A percentile compares a stretch with the other conserved stretches of the same genome.
phyloP scores from a whole-genome alignment of 2,329 filamentous ascomycete species.

The Venturiaceae sp. region DNA sequence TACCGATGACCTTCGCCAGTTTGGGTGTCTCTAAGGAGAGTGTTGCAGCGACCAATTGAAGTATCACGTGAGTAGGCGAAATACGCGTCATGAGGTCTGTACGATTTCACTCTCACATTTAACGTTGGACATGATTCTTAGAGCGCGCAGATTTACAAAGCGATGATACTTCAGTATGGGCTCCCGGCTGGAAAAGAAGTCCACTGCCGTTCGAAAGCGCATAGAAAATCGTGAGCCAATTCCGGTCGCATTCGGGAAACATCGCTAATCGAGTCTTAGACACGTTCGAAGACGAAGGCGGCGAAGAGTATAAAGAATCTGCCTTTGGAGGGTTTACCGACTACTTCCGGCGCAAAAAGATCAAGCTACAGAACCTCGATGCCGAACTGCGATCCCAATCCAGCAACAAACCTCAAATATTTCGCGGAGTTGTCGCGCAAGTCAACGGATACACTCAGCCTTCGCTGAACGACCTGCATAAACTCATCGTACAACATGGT shows the following conservation, averaged over 20 bases:
- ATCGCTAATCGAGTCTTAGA: slow-evolving; percentile 27
- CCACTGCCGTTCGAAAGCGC: slow-evolving; percentile 49
- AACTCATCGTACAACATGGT: slow-evolving; percentile 82
- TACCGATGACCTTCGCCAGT: no score
- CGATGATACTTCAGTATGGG: slow-evolving; percentile 36
- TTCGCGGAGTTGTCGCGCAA: slow-evolving; percentile 82
- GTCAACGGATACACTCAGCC: slow-evolving; percentile 96
- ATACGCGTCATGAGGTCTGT: background rate
- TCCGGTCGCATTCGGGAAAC: slow-evolving; percentile 1
- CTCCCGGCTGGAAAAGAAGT: slow-evolving; percentile 51
- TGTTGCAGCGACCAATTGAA: no score
- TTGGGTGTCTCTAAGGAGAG: no score
- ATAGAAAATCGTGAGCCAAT: slow-evolving; percentile 44
- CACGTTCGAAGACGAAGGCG: slow-evolving; percentile 68
- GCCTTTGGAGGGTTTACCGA: slow-evolving; percentile 83
- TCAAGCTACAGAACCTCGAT: slow-evolving; percentile 94
- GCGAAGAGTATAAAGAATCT: slow-evolving; percentile 84
- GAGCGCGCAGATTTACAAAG: background rate
- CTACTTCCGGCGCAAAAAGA: slow-evolving; percentile 91
- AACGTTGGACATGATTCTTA: background rate
- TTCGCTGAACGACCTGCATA: slow-evolving; percentile 79
- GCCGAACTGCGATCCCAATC: slow-evolving; percentile 63
- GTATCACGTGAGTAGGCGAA: background rate
- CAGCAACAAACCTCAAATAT: slow-evolving; percentile 65
- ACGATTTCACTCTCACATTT: background rate